Evolutionary conservation across 2,329 filamentous ascomycete species (phyloP), one percentile per base, ranked within the genome.

Genomic region (Cercospora zeae-maydis): DNA sequence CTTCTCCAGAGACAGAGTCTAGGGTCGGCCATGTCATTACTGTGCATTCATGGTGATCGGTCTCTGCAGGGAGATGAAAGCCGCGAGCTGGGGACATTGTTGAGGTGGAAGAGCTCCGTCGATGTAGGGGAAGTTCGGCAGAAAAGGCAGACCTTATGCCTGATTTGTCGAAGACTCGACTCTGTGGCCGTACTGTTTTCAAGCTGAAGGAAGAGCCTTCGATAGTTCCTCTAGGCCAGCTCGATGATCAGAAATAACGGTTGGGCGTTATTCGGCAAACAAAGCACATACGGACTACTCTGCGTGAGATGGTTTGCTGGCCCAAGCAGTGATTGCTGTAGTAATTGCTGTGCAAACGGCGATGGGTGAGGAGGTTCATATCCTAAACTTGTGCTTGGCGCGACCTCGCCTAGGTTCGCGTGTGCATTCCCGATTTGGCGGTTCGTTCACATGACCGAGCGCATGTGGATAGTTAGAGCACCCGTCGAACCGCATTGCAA

Each of bases 21-120:
- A 30, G 21, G 2, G 63, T 62, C 14, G 63, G 63, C 63, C 63
- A 65, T 8, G 56, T 45, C 59, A 65, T 65, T n/a, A 65, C 52
- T 19, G 59, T 65, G 2, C 63, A 60, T n/a, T 51, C 56, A 33
- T 65, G 63, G 13, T 8, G 31, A 9, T 62, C 59, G 2, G 56
- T 59, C 31, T 62, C 63, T 30, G 63, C 59, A 33, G 63, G 63
- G 16, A 62, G 36, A 53, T 55, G 55, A 14, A 62, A 65, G 14
- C 33, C 19, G 52, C 13, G 39, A n/a, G 24, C 30, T 14, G 21
- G 30, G 7, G 19, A 6, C 54, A 58, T 57, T 33, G 2, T 30
- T 2, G 16, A 31, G n/a, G 14, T 9, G 21, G 54, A 8, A 57
- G 36, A 39, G 13, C 10, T 2, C 14, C 16, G 36, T 45, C 9